These are phyloP conservation scores for Exsudoporus floridanus DNA, from an alignment of 1,284 basidiomycete species.

Conservation along the genomic window DNA sequence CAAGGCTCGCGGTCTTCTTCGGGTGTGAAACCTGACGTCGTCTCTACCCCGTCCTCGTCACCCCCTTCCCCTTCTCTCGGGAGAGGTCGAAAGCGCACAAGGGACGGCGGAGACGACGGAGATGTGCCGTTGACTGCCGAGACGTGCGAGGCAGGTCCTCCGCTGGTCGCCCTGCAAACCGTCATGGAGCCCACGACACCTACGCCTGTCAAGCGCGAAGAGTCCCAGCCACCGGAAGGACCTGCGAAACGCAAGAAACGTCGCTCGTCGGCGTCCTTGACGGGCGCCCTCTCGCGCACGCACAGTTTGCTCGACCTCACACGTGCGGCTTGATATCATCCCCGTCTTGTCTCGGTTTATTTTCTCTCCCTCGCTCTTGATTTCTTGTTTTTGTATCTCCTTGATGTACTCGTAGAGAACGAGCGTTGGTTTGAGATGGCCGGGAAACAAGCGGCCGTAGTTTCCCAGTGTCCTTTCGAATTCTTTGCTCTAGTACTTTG, in stretches of 20 bases:
- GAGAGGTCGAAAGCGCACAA: constrained; percentile 20
- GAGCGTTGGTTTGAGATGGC: not conserved
- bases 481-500: not conserved
- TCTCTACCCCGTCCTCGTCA: not conserved
- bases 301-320: constrained; percentile 4
- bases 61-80: constrained; percentile 10
- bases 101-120: constrained; percentile 10
- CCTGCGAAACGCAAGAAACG: constrained; percentile 20
- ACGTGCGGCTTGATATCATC: not conserved
- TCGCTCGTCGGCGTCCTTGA: not conserved
- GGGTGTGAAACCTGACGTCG: not conserved
- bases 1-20: not conserved
- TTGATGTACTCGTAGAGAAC: not conserved
- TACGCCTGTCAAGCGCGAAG: constrained; percentile 2
- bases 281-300: constrained; percentile 2
- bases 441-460: constrained; percentile 2
- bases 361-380: not conserved
- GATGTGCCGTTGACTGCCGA: not conserved
- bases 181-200: constrained; percentile 2
- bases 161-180: not conserved
- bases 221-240: not conserved
- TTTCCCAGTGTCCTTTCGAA: not conserved
- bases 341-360: not conserved
- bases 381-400: not conserved
- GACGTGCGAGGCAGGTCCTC: not conserved